Evolutionary conservation across 2,329 filamentous ascomycete species (phyloP).

Genomic region (Neofusicoccum kwambonambiense): DNA sequence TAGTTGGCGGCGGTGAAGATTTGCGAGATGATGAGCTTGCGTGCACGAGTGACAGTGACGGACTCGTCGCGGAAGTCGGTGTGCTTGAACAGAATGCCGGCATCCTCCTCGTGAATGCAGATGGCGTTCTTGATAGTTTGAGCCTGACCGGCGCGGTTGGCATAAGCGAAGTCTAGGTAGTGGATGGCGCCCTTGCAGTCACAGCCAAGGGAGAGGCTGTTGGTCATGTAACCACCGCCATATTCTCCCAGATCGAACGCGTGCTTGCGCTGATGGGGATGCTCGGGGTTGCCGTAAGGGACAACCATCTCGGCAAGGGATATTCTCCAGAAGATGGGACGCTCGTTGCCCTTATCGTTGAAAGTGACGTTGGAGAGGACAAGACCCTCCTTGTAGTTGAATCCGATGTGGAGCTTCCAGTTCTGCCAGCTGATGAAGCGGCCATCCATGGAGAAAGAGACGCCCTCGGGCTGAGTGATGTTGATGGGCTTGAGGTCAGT

Average conservation of each 20-base stretch:
- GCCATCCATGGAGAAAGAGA: slow-evolving; percentile 77
- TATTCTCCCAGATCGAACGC: slow-evolving; percentile 81
- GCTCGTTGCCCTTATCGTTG: slow-evolving; percentile 73
- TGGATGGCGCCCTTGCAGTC: slow-evolving; percentile 90
- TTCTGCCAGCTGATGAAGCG: slow-evolving; percentile 84
- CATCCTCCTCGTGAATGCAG: slow-evolving; percentile 93
- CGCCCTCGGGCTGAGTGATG: slow-evolving; percentile 84
- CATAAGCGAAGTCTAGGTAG: slow-evolving; percentile 86
- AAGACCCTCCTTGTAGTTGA: slow-evolving; percentile 92
- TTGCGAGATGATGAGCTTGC: slow-evolving; percentile 84
- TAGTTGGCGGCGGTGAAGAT: slow-evolving; percentile 97
- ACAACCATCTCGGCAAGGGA: slow-evolving; percentile 94
- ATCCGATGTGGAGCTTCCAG: slow-evolving; percentile 89
- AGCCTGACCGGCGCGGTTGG: slow-evolving; percentile 71
- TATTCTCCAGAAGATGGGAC: slow-evolving; percentile 83
- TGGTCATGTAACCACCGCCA: slow-evolving; percentile 80
- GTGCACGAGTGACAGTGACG: slow-evolving; percentile 77
- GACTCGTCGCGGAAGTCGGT: slow-evolving; percentile 91
- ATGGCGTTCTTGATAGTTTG: slow-evolving; percentile 89
- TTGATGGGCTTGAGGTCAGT: slow-evolving; percentile 81
- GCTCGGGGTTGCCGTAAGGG: slow-evolving; percentile 79
- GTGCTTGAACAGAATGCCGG: slow-evolving; percentile 90
- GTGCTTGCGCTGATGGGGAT: slow-evolving; percentile 77
- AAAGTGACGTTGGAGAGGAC: slow-evolving; percentile 88
- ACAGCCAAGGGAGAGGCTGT: slow-evolving; percentile 72